These are phyloP conservation scores for Primulina huaijiensis DNA, from an alignment of 257 asterid species.

Conservation along the genomic window DNA sequence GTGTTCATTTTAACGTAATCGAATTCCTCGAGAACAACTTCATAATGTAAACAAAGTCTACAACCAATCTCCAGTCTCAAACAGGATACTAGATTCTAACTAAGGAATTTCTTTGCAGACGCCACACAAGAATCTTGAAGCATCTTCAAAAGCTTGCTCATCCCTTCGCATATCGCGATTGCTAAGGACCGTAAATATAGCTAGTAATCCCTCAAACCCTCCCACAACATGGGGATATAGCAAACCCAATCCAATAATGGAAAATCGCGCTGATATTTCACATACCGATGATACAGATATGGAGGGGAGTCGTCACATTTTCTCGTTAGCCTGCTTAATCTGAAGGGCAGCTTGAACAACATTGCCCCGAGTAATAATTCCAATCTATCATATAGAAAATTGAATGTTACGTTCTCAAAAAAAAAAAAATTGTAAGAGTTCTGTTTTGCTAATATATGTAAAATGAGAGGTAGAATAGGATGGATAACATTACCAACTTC, in stretches of 20 bases:
- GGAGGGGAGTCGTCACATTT: constrained; percentile 25
- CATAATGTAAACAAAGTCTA: constrained; percentile 1
- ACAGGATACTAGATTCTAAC: constrained; percentile 24
- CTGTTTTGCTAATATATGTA: constrained; percentile 12
- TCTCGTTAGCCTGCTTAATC: constrained; percentile 52
- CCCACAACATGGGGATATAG: constrained; percentile 8
- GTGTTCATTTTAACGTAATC: neutral
- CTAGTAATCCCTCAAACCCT: constrained; percentile 10
- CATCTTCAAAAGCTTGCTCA: constrained; percentile 15
- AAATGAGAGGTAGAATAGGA: constrained; percentile 12
- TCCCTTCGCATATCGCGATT: constrained; percentile 1
- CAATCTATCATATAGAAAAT: constrained; percentile 47
- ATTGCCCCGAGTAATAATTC: constrained; percentile 85
- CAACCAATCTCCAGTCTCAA: constrained; percentile 21
- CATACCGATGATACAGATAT: constrained; percentile 5
- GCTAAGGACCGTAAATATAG: neutral
- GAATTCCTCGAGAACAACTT: constrained; percentile 3
- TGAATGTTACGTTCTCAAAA: neutral
- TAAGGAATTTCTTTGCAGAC: constrained; percentile 28
- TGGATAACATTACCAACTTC: constrained; percentile 61
- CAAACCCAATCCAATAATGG: neutral
- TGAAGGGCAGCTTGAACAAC: constrained; percentile 88
- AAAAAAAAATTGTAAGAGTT: constrained; percentile 13
- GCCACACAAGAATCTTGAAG: constrained; percentile 21
- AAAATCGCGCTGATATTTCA: neutral